Evolutionary conservation across 208 protist species (phyloP), one percentile per base, ranked within the genome.

Genomic region (Blastocrithidia nonstop): DNA sequence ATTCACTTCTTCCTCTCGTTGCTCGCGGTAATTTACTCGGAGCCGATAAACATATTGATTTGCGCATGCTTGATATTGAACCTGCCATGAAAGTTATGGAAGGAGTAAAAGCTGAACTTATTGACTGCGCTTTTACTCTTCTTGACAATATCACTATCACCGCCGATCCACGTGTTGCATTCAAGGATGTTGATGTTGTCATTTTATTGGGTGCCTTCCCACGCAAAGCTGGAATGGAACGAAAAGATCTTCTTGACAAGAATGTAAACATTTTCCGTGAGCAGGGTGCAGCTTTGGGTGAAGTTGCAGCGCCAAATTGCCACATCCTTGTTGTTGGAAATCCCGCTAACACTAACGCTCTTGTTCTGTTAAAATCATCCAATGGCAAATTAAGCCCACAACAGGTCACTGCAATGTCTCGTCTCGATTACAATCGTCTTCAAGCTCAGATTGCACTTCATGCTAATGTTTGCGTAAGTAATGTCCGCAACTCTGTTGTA

Each of bases 311-410:
- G 2, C 53, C 68, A 23, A 52, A 78, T 44, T 88, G 94, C 48
- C 69, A 61, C 27, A 75, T 93, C 5, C 46, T 95, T 4, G 90
- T 98, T 17, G 93, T 98, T 0, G 94, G 95, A 41, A 99, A 99
- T 54, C n/a, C n/a, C n/a, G 95, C 96, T 22, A 98, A 98, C 67
- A 99, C 96, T 19, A 98, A 98, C 61, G 82, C 84, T 0, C 60
- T 97, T 13, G 88, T 98, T 42, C 68, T 94, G 13, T 89, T 96
- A n/a, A 54, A 82, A 20, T 50, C 63, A 22, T 39, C 71, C 7
- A 56, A 74, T 8, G 73, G 64, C 15, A 79, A 71, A 46, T 35
- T 96, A 9, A 74, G 86, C 13, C 56, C 65, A 6, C 54, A 71
- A 44, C 92, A 98, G 61, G 95, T 98, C 39, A 92, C 90, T 7